These are phyloP conservation scores for Pythium folliculosum DNA, from an alignment of 352 stramenopile species.

Conservation along the genomic window DNA sequence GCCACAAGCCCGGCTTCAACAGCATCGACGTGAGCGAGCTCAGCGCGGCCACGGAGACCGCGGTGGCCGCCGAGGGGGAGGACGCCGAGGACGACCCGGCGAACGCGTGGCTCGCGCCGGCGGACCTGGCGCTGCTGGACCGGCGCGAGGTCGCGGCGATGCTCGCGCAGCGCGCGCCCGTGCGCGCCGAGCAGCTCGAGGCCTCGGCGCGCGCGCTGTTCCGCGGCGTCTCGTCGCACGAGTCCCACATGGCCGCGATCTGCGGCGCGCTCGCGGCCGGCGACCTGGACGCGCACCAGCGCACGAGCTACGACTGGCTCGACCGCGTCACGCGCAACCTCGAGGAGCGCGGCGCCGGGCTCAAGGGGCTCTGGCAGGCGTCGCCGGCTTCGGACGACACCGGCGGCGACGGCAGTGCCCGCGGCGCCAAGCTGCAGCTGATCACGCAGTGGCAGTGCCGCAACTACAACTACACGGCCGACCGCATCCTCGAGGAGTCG, in stretches of 20 bases:
- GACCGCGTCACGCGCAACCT: constrained; percentile 49
- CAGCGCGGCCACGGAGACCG: background rate
- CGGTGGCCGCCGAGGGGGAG: background rate
- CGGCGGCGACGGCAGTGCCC: too few relatives aligned
- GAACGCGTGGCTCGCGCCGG: constrained; percentile 36
- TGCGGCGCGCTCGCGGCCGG: constrained; percentile 37
- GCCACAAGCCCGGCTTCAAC: constrained; percentile 5
- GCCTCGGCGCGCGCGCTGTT: constrained; percentile 41
- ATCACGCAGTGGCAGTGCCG: constrained; percentile 63
- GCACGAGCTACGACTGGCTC: constrained; percentile 62
- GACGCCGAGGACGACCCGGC: constrained; percentile 14
- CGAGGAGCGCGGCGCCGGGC: constrained; percentile 33
- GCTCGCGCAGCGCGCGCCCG: constrained; percentile 44
- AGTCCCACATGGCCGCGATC: constrained; percentile 55
- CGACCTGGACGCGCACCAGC: constrained; percentile 49
- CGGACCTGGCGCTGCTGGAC: constrained; percentile 25
- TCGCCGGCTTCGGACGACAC: too few relatives aligned
- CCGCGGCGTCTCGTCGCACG: constrained; percentile 42
- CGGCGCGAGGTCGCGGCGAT: constrained; percentile 34
- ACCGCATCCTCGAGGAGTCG: constrained; percentile 57
- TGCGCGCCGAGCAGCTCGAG: constrained; percentile 42
- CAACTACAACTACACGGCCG: constrained; percentile 58
- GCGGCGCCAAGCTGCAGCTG: constrained; percentile 41
- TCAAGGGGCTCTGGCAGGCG: constrained; percentile 42
- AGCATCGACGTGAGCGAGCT: constrained; percentile 1